Evolutionary conservation across 176 grass and related monocot genomes (phyloP).

Genomic region (Triticum aestivum): IWGSC_CS_RefSeq_v2.1 NC_057798.1:527233855-527234354

Average conservation of each 20-base stretch:
- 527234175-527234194: not conserved
- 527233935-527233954: not conserved
- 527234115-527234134: not conserved
- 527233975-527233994: too few species aligned
- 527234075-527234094: not conserved
- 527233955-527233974: not conserved
- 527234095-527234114: not conserved
- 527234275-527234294: conserved; percentile 31
- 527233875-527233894: not conserved
- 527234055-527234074: not conserved
- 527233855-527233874: not conserved
- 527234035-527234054: too few species aligned
- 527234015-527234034: too few species aligned
- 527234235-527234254: not conserved
- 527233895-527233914: not conserved
- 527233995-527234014: too few species aligned
- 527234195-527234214: too few species aligned
- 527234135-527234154: not conserved
- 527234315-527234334: conserved; percentile 32
- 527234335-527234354: conserved; percentile 16
- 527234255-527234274: not conserved
- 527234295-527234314: conserved; percentile 32
- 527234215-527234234: not conserved
- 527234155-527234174: not conserved
- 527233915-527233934: not conserved